Conservation (phyloP, 148 eudicot species). For the Drosera capensis region DNA sequence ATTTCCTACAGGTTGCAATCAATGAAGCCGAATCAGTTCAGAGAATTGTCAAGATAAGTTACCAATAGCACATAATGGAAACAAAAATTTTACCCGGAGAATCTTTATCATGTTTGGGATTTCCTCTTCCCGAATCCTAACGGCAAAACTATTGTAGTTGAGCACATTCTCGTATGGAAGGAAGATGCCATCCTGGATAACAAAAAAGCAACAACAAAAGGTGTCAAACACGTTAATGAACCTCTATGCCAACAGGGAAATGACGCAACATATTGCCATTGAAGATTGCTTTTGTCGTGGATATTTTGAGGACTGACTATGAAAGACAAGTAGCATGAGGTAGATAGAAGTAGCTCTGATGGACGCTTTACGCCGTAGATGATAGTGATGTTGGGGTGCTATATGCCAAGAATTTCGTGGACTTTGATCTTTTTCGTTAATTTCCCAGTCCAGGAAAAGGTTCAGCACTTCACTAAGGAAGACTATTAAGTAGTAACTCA, state of each 20-base stretch:
- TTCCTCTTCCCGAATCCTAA: slow-evolving; percentile 74
- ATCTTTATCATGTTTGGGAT: slow-evolving; percentile 63
- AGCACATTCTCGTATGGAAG: slow-evolving; percentile 91
- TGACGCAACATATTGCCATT: not conserved
- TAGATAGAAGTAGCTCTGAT: no score
- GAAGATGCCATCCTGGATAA: slow-evolving; percentile 72
- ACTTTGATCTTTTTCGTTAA: no score
- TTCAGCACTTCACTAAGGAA: not conserved
- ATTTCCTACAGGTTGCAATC: slow-evolving; percentile 27
- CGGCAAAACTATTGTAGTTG: slow-evolving; percentile 89
- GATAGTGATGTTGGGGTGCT: no score
- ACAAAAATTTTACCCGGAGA: slow-evolving; percentile 42
- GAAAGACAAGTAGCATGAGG: no score
- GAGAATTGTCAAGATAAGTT: not conserved
- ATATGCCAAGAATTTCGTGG: no score
- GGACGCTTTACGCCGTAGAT: no score
- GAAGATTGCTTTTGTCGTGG: no score
- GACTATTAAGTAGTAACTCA: not conserved
- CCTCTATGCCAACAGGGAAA: no score
- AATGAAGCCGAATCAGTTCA: not conserved
- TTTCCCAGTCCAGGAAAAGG: no score
- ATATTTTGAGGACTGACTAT: no score
- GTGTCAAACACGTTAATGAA: not conserved
- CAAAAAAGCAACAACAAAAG: slow-evolving; percentile 2
- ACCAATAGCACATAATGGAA: not conserved